Evolutionary conservation across 2,329 filamentous ascomycete genomes (phyloP).

Genomic region (Hortaea sp.): DNA sequence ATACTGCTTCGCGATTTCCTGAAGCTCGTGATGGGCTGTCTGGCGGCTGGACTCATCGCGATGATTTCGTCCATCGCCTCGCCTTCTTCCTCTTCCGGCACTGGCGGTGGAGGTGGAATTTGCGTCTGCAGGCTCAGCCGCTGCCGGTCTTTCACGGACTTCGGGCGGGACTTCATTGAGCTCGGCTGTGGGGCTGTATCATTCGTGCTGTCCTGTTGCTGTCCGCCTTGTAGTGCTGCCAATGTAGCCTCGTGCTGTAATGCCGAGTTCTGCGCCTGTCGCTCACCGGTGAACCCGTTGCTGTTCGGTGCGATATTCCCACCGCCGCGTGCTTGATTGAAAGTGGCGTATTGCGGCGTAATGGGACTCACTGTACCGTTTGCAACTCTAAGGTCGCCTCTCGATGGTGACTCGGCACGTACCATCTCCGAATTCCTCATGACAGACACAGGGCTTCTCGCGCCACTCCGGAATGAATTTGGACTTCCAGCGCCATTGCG

Average conservation of each 20-base stretch:
- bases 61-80: slow-evolving; percentile 17
- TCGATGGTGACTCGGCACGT: slow-evolving; percentile 3
- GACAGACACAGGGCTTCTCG: slow-evolving; percentile 5
- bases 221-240: slow-evolving; percentile 6
- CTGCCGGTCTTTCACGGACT: slow-evolving; percentile 2
- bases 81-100: slow-evolving; percentile 10
- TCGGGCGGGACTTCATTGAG: neutral
- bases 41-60: slow-evolving; percentile 12
- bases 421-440: slow-evolving; percentile 2
- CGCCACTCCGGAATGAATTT: slow-evolving; percentile 1
- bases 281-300: slow-evolving; percentile 2
- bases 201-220: neutral
- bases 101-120: slow-evolving; percentile 11
- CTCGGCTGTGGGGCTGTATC: neutral
- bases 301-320: slow-evolving; percentile 4
- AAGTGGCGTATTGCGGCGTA: neutral
- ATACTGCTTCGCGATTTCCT: slow-evolving; percentile 4
- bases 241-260: slow-evolving; percentile 4
- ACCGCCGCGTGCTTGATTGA: slow-evolving; percentile 4
- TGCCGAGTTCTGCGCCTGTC: neutral
- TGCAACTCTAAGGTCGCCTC: slow-evolving; percentile 1
- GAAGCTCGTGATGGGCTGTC: slow-evolving; percentile 7
- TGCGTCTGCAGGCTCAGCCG: slow-evolving; percentile 10
- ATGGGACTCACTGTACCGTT: neutral
- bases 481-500: slow-evolving; percentile 5